Conservation (phyloP, 1,139 yeast species). For the Williopsis jadinii region DNA sequence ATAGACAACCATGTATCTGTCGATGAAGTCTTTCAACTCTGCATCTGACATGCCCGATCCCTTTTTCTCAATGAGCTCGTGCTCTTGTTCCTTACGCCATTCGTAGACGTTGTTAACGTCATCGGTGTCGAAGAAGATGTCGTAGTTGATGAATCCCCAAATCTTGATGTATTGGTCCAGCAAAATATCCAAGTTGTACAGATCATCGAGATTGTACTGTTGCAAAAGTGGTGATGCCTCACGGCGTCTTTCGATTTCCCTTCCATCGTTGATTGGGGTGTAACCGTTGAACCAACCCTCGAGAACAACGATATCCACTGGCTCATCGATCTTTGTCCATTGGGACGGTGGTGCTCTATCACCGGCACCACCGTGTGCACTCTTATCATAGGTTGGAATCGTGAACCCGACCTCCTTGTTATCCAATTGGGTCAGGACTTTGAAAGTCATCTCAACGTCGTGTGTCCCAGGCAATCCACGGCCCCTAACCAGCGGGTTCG, state of each 20-base stretch:
- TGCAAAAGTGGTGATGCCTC: constrained; percentile 7
- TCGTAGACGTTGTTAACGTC: constrained; percentile 55
- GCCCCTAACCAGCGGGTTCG: constrained; percentile 59
- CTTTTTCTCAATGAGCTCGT: constrained; percentile 39
- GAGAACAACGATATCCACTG: constrained; percentile 59
- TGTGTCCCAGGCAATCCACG: constrained; percentile 96
- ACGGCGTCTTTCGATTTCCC: constrained; percentile 16
- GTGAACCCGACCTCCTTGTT: constrained; percentile 24
- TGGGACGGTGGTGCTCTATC: constrained; percentile 45
- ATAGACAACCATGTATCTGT: constrained; percentile 84
- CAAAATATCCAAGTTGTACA: constrained; percentile 41
- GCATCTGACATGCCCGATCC: constrained; percentile 80
- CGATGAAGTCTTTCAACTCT: constrained; percentile 60
- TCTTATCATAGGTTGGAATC: constrained; percentile 77
- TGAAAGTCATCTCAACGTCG: constrained; percentile 40
- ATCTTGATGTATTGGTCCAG: constrained; percentile 44
- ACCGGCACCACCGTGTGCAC: constrained; percentile 67
- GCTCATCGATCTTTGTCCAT: constrained; percentile 34
- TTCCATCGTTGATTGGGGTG: constrained; percentile 33
- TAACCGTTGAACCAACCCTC: constrained; percentile 98
- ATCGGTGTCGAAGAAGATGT: constrained; percentile 57
- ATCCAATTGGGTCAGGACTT: constrained; percentile 23
- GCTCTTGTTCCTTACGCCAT: constrained; percentile 89
- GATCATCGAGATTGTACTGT: constrained; percentile 23
- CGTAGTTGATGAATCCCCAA: constrained; percentile 54